Evolutionary conservation across 805 yeast genomes (phyloP).

Genomic region (Yarrowia keelungensis): DNA sequence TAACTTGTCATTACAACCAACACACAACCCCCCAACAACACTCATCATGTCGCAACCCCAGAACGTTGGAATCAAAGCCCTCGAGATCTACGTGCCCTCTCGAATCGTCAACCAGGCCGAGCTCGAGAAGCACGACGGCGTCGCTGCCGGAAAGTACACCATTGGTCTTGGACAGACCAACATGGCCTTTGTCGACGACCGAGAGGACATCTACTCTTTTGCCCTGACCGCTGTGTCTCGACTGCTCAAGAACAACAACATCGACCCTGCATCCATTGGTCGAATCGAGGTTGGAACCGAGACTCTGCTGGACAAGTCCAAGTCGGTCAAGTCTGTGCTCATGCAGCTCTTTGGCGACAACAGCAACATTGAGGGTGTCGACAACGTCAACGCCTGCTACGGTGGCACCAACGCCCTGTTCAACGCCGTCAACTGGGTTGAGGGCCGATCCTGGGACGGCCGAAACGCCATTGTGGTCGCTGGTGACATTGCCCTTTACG

Average conservation of each 20-base stretch:
- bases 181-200: conserved; percentile 96
- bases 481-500: conserved; percentile 97
- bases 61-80: conserved; percentile 96
- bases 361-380: conserved; percentile 93
- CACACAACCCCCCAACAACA: conserved; percentile 22
- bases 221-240: conserved; percentile 84
- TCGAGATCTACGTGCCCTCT: conserved; percentile 88
- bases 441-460: conserved; percentile 97
- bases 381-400: conserved; percentile 95
- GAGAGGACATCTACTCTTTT: conserved; percentile 96
- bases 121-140: conserved; percentile 82
- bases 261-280: conserved; percentile 83
- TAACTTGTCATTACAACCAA: conserved; percentile 6
- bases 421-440: conserved; percentile 95
- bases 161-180: conserved; percentile 98
- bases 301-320: conserved; percentile 94
- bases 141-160: conserved; percentile 94
- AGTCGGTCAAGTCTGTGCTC: conserved; percentile 92
- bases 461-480: conserved; percentile 95
- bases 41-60: conserved; percentile 56
- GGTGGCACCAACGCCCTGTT: conserved; percentile 97
- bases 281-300: conserved; percentile 98
- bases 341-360: conserved; percentile 93
- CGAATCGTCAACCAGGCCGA: conserved; percentile 87
- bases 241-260: conserved; percentile 77